Base-by-base conservation (phyloP, 305 asterid genomes). In the Petunia hybrid region DNA sequence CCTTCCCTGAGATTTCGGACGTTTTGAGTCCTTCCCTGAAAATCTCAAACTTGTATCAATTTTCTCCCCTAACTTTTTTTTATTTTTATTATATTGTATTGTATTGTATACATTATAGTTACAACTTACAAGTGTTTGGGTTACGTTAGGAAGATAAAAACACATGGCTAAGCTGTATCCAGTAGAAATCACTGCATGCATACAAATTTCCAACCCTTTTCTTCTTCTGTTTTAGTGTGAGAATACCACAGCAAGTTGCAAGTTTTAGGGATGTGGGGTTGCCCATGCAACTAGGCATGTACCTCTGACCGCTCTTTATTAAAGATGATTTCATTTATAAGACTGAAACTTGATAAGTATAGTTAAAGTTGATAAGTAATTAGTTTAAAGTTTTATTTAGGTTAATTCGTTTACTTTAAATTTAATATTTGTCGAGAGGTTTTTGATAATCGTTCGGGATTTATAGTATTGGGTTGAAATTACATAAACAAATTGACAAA, bases 1-100 rank as follows among this genome's bases (percentile, higher is more conserved):
- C 98, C 98, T 94, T 90, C 87, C 89, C 96, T 90, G 96, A 90
- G 91, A 92, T 83, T 91, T 91, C 90, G 85, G 83, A 83, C 22
- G 79, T 79, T 80, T 65, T 61, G 59, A 88, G 97, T 84, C 97
- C 97, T 92, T 92, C 85, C 78, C 89, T 81, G 92, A 88, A 89
- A 91, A 82, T 80, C 75, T 79, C 69, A 75, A 16, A 2, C 46
- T 79, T 43, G 60, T 68, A n/a, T 51, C n/a, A 2, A 10, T 1
- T 22, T 22, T 22, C 57, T 68, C 14, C 39, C 68, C 56, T 2
- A 68, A n/a, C 55, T 68, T 3, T 5, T 10, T 10, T 45, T 10
- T 70, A 46, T 56, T 1, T 13, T 4, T 56, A 12, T 14, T 56
- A 3, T 13, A 56, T 4, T 14, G n/a, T 14, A 31, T 5, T 1